A percentile compares a stretch with the other conserved stretches of the same genome.
Conservation (phyloP, 83 land plant genomes). For the Diphasiastrum complanatum region DNA sequence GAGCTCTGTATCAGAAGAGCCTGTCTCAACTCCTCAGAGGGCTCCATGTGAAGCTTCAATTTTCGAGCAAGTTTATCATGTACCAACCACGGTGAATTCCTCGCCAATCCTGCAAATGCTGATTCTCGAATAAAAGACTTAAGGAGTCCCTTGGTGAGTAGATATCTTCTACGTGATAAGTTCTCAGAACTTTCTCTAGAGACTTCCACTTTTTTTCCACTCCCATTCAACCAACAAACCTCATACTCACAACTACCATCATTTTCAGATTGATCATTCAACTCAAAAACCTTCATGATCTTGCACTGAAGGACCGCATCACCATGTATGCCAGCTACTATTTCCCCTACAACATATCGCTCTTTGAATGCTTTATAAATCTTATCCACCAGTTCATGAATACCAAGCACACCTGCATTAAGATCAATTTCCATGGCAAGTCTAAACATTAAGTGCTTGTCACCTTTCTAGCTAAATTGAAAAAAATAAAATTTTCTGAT, state of each 20-base stretch:
- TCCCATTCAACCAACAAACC: constrained; percentile 61
- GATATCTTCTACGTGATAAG: constrained; percentile 54
- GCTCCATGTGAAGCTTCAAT: constrained; percentile 49
- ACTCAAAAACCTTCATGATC: constrained; percentile 47
- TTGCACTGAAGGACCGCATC: constrained; percentile 39
- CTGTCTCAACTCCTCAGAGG: constrained; percentile 44
- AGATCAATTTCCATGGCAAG: too few relatives aligned
- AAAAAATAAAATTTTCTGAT: too few relatives aligned
- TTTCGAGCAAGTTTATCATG: constrained; percentile 59
- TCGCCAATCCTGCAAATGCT: constrained; percentile 40
- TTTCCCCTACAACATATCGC: constrained; percentile 48
- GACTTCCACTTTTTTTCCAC: constrained; percentile 17
- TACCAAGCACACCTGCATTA: constrained; percentile 59
- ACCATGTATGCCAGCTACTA: constrained; percentile 42
- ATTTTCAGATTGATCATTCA: constrained; percentile 13
- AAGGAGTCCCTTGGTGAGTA: constrained; percentile 49
- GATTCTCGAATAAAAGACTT: constrained; percentile 80
- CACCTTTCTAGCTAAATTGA: too few relatives aligned
- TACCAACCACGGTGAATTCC: constrained; percentile 64
- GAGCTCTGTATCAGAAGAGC: constrained; percentile 25
- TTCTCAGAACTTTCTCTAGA: constrained; percentile 34
- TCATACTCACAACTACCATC: constrained; percentile 42
- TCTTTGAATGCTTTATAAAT: constrained; percentile 47
- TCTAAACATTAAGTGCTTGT: too few relatives aligned
- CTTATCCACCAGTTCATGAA: constrained; percentile 52